Conservation (phyloP, 2,329 filamentous ascomycete species). For the Ophiostoma sp. region DNA sequence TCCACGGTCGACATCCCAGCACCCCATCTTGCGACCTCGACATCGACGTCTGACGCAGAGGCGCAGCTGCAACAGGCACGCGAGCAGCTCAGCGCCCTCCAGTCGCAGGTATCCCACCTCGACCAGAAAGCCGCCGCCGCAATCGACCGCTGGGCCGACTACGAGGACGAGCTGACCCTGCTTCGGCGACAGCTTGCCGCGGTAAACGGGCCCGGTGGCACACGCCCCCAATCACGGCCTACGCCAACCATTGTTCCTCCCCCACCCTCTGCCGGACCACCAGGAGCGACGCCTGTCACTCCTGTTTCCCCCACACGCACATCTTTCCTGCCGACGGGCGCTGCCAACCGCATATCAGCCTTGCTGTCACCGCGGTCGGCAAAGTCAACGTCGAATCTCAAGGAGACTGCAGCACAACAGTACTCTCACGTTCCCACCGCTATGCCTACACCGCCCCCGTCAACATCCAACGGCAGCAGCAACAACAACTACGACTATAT, state of each 20-base stretch:
- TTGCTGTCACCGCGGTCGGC: slow-evolving; percentile 39
- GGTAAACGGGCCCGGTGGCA: neutral
- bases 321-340: slow-evolving; percentile 44
- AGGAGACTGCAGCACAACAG: slow-evolving; percentile 21
- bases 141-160: slow-evolving; percentile 65
- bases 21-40: neutral
- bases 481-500: slow-evolving; percentile 18
- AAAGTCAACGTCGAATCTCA: slow-evolving; percentile 42
- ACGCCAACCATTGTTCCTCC: slow-evolving; percentile 29
- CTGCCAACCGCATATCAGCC: slow-evolving; percentile 41
- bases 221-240: neutral
- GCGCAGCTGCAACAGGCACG: slow-evolving; percentile 48
- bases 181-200: slow-evolving; percentile 41
- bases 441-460: slow-evolving; percentile 21
- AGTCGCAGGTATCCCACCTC: slow-evolving; percentile 63
- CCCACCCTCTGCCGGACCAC: slow-evolving; percentile 27
- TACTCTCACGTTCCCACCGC: neutral
- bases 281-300: slow-evolving; percentile 27
- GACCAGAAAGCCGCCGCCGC: slow-evolving; percentile 64
- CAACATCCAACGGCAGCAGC: slow-evolving; percentile 17
- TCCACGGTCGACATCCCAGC: slow-evolving; percentile 7
- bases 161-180: slow-evolving; percentile 68
- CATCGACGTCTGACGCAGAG: slow-evolving; percentile 1
- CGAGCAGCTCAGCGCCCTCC: slow-evolving; percentile 60
- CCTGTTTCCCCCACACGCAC: slow-evolving; percentile 34